Percentiles rank a stretch among this genome's conserved stretches.
Evolutionary conservation across 202 grass and related monocot genomes (phyloP).

Genomic region (Elaeis oleifera): DNA sequence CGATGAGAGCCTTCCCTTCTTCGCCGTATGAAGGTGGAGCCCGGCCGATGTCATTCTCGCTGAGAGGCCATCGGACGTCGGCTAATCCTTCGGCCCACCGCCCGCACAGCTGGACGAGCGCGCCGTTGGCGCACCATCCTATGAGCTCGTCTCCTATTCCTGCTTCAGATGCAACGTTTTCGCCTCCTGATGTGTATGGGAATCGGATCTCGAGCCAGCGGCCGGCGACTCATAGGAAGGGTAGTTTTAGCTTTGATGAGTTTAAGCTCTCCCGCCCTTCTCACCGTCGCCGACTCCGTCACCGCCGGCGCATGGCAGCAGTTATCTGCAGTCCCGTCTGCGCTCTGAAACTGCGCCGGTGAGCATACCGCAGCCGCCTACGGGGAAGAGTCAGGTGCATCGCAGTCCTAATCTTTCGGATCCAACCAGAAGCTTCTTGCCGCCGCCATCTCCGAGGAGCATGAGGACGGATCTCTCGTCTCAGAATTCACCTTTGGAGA

Average conservation of each 20-base stretch:
- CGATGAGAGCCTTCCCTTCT: conserved; percentile 50
- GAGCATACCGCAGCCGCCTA: conserved; percentile 42
- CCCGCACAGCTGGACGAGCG: conserved; percentile 52
- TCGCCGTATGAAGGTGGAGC: conserved; percentile 39
- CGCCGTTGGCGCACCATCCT: conserved; percentile 17
- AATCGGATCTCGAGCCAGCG: neutral
- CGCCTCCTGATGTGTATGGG: neutral
- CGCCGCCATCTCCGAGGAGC: conserved; percentile 60
- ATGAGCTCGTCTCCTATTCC: conserved; percentile 1
- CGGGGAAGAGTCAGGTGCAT: conserved; percentile 39
- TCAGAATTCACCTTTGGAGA: conserved; percentile 51
- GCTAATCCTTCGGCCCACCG: conserved; percentile 37
- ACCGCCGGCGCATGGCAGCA: conserved; percentile 48
- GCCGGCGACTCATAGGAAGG: conserved; percentile 2
- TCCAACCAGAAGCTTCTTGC: conserved; percentile 56
- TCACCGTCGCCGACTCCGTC: conserved; percentile 60
- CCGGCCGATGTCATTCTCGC: neutral
- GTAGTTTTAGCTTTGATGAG: conserved; percentile 22
- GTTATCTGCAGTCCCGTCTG: conserved; percentile 44
- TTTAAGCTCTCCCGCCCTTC: conserved; percentile 55
- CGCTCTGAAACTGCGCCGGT: conserved; percentile 43
- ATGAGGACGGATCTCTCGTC: conserved; percentile 27
- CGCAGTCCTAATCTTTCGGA: conserved; percentile 46
- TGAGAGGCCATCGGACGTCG: conserved; percentile 12
- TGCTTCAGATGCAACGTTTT: neutral